Conservation (phyloP, 331 rosid species). For the Pyrus hybrid region DNA sequence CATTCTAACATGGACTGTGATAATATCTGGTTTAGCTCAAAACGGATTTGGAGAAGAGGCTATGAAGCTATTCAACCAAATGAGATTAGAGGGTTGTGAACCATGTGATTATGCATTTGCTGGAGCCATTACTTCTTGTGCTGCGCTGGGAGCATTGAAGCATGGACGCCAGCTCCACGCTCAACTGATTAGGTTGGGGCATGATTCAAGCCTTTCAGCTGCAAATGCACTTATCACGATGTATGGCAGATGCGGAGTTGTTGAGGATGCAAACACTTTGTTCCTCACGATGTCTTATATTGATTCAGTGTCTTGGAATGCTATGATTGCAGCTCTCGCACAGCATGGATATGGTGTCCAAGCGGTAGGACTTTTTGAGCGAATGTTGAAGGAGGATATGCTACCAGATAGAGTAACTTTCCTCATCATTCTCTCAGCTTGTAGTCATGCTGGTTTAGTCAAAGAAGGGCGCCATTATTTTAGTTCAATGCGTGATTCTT, state of each 20-base stretch:
- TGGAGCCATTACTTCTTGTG: background rate
- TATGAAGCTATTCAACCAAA: conserved; percentile 38
- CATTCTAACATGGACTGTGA: conserved; percentile 7
- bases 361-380: background rate
- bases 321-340: conserved; percentile 8
- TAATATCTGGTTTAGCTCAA: conserved; percentile 39
- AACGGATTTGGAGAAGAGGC: conserved; percentile 51
- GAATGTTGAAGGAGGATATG: conserved; percentile 4
- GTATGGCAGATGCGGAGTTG: conserved; percentile 8
- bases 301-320: conserved; percentile 12
- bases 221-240: conserved; percentile 12
- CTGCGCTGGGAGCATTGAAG: conserved; percentile 10
- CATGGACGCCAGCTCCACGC: conserved; percentile 11
- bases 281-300: conserved; percentile 6
- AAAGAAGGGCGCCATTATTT: conserved; percentile 9
- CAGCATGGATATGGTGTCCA: conserved; percentile 13
- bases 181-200: conserved; percentile 5
- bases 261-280: conserved; percentile 4
- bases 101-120: conserved; percentile 11
- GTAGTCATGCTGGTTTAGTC: conserved; percentile 12
- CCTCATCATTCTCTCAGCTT: conserved; percentile 12
- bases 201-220: conserved; percentile 11
- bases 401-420: conserved; percentile 10
- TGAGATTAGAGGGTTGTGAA: conserved; percentile 3
- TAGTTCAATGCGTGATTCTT: background rate